Conservation (phyloP, 768 basidiomycete genomes). For the Mycena indigotica region DNA sequence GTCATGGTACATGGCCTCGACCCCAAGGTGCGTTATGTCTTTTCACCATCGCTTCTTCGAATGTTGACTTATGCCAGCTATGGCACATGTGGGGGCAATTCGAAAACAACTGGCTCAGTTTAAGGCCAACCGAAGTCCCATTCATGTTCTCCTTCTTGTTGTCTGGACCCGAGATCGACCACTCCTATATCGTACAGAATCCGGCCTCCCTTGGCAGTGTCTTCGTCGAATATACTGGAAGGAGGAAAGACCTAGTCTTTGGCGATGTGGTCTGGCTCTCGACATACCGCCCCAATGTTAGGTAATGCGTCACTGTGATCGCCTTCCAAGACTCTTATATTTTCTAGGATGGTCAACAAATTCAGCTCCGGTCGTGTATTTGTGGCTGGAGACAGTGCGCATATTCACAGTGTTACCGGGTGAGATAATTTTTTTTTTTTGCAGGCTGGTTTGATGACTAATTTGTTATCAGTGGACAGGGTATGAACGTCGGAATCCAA, state of each 20-base stretch:
- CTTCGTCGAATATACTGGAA: conserved; percentile 22
- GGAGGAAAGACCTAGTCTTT: conserved; percentile 28
- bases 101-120: conserved; percentile 32
- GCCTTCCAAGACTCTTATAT: no score
- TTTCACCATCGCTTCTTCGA: no score
- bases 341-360: conserved; percentile 40
- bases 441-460: conserved; percentile 16
- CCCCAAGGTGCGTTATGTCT: conserved; percentile 34
- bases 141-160: conserved; percentile 35
- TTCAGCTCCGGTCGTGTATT: conserved; percentile 45
- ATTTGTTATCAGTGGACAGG: conserved; percentile 4
- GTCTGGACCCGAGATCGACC: conserved; percentile 29
- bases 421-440: conserved; percentile 23
- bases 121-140: conserved; percentile 36
- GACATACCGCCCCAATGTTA: conserved; percentile 38
- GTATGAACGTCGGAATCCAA: conserved; percentile 21
- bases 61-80: conserved; percentile 28
- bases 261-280: conserved; percentile 27
- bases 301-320: conserved; percentile 26
- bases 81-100: conserved; percentile 54
- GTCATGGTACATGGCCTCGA: conserved; percentile 44
- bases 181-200: conserved; percentile 16
- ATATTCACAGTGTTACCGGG: conserved; percentile 20
- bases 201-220: conserved; percentile 22
- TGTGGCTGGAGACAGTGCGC: conserved; percentile 40